Evolutionary conservation across 2,329 filamentous ascomycete species (phyloP).

Genomic region (Emydomyces testavorans): DNA sequence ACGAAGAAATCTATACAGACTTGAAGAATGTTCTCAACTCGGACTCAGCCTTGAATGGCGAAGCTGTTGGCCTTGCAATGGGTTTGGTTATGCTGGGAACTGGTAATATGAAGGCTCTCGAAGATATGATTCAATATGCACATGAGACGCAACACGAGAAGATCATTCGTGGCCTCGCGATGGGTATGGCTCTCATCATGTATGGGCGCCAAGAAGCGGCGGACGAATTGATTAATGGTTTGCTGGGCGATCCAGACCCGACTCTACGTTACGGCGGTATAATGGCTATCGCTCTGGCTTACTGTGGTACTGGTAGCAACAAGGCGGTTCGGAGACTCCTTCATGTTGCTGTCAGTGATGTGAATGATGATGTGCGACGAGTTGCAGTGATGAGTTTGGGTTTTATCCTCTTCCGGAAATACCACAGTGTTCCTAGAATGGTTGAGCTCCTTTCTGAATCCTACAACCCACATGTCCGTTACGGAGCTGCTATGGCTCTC

Average conservation of each 20-base stretch:
- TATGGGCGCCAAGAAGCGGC: slow-evolving; percentile 90
- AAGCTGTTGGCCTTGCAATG: slow-evolving; percentile 92
- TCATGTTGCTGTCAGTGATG: slow-evolving; percentile 93
- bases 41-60: slow-evolving; percentile 91
- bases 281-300: slow-evolving; percentile 94
- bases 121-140: slow-evolving; percentile 95
- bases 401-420: slow-evolving; percentile 97
- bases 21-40: slow-evolving; percentile 80
- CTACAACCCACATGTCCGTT: slow-evolving; percentile 96
- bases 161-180: slow-evolving; percentile 86
- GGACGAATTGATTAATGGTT: slow-evolving; percentile 84
- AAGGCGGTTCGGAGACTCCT: slow-evolving; percentile 94
- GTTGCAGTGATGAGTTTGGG: slow-evolving; percentile 96
- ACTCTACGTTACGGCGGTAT: slow-evolving; percentile 93
- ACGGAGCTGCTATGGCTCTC: slow-evolving; percentile 94
- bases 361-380: slow-evolving; percentile 91
- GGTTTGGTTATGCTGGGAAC: slow-evolving; percentile 96
- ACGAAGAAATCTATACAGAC: slow-evolving; percentile 80
- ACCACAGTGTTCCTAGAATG: slow-evolving; percentile 94
- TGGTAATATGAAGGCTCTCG: slow-evolving; percentile 83
- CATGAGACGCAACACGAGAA: slow-evolving; percentile 99
- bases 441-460: slow-evolving; percentile 96
- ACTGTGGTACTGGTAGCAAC: slow-evolving; percentile 95
- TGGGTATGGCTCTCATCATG: slow-evolving; percentile 98
- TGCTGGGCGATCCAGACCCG: slow-evolving; percentile 86